Percentiles rank a stretch among this genome's conserved stretches.
Conservation (phyloP, 2,329 filamentous ascomycete species). For the Cadophora sp. region DNA sequence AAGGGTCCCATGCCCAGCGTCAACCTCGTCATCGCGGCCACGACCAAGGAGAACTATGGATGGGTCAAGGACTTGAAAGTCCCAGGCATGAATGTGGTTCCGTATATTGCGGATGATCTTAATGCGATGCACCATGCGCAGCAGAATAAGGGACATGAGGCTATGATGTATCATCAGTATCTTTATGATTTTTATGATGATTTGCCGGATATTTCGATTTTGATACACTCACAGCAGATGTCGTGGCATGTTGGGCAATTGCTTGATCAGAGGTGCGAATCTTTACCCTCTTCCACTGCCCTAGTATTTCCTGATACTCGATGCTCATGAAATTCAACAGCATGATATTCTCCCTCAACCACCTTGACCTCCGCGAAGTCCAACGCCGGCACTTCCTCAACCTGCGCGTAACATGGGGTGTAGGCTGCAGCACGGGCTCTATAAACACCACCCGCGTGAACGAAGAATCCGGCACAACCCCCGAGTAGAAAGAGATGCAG, state of each 20-base stretch:
- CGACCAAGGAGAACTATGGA: slow-evolving; percentile 28
- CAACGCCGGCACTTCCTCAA: slow-evolving; percentile 64
- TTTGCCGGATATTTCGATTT: slow-evolving; percentile 46
- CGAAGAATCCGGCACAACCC: slow-evolving; percentile 26
- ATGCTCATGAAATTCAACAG: too few species aligned
- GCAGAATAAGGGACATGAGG: slow-evolving; percentile 50
- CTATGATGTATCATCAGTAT: slow-evolving; percentile 54
- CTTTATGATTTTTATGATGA: slow-evolving; percentile 66
- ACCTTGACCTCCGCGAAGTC: slow-evolving; percentile 46
- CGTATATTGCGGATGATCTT: slow-evolving; percentile 39
- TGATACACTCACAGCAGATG: slow-evolving; percentile 55
- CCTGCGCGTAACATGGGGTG: slow-evolving; percentile 62
- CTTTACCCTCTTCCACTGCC: background rate
- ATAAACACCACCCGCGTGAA: slow-evolving; percentile 45
- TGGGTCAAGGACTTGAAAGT: slow-evolving; percentile 34
- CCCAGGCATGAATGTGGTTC: slow-evolving; percentile 41
- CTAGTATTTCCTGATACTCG: background rate
- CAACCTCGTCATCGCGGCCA: slow-evolving; percentile 35
- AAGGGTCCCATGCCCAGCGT: slow-evolving; percentile 30
- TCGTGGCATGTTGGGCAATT: slow-evolving; percentile 38
- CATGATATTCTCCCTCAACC: slow-evolving; percentile 36
- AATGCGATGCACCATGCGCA: slow-evolving; percentile 53
- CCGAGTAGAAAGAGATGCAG: slow-evolving; percentile 35
- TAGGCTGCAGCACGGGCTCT: slow-evolving; percentile 56
- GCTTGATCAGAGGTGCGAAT: slow-evolving; percentile 32